A percentile compares a stretch with the other conserved stretches of the same genome.
Conservation (phyloP, 805 yeast species). For the Yarrowia hollandica region DNA sequence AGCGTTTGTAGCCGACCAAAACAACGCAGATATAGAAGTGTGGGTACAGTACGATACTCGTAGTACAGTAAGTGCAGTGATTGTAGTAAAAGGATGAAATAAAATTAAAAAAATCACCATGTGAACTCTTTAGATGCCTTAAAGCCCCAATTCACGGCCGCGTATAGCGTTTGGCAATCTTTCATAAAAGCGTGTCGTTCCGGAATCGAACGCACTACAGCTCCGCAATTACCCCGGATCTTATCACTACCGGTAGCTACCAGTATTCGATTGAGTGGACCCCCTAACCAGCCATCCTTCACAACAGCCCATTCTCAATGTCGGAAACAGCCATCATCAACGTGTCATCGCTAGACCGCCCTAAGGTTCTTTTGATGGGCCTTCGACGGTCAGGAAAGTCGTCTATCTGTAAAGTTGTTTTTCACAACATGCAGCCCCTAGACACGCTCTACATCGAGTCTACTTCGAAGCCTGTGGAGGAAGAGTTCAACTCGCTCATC, state of each 20-base stretch:
- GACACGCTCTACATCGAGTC: constrained; percentile 89
- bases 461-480: constrained; percentile 85
- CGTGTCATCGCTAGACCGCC: constrained; percentile 41
- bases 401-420: constrained; percentile 91
- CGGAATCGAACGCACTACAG: not conserved
- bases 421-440: constrained; percentile 93
- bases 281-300: no score
- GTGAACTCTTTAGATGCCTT: no score
- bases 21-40: no score
- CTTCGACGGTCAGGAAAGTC: constrained; percentile 83
- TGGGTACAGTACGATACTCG: no score
- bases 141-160: no score
- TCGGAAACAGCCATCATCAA: constrained; percentile 28
- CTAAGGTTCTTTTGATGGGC: constrained; percentile 87
- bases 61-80: no score
- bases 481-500: constrained; percentile 77
- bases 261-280: no score
- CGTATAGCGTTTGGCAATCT: no score
- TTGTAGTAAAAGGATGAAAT: no score
- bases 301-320: no score
- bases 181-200: not conserved
- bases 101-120: no score
- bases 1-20: no score
- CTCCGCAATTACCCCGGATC: not conserved
- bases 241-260: not conserved